Conservation (phyloP, 2,329 filamentous ascomycete genomes). For the Podosphaera xanthii region DNA sequence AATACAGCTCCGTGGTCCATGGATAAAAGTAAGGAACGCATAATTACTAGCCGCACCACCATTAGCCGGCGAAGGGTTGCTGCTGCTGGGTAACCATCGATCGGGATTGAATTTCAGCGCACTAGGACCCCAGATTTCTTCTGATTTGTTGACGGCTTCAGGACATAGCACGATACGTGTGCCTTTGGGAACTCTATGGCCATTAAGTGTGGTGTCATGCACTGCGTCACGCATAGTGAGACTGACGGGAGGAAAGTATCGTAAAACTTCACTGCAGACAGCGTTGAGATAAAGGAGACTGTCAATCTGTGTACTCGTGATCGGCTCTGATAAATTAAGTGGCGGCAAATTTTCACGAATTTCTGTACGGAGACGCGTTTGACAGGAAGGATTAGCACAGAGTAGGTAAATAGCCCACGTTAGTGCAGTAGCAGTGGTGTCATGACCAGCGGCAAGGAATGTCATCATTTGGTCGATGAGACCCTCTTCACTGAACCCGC, state of each 20-base stretch:
- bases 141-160: slow-evolving; percentile 46
- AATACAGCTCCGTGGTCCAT: slow-evolving; percentile 72
- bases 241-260: slow-evolving; percentile 49
- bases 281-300: slow-evolving; percentile 59
- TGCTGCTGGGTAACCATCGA: slow-evolving; percentile 36
- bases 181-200: slow-evolving; percentile 42
- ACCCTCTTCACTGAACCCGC: slow-evolving; percentile 53
- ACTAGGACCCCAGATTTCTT: slow-evolving; percentile 51
- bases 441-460: slow-evolving; percentile 62
- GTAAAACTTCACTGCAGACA: slow-evolving; percentile 55
- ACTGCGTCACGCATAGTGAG: slow-evolving; percentile 43
- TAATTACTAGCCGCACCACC: slow-evolving; percentile 60
- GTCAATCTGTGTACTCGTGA: slow-evolving; percentile 39
- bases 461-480: slow-evolving; percentile 83
- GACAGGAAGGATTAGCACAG: slow-evolving; percentile 39
- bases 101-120: slow-evolving; percentile 59
- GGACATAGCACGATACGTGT: slow-evolving; percentile 43
- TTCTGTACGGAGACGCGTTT: slow-evolving; percentile 44
- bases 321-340: slow-evolving; percentile 18
- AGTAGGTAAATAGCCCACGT: slow-evolving; percentile 56
- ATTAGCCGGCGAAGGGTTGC: slow-evolving; percentile 23
- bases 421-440: slow-evolving; percentile 54
- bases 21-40: slow-evolving; percentile 59
- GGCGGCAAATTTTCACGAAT: slow-evolving; percentile 37
- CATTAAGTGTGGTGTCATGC: slow-evolving; percentile 40